Percentiles rank a stretch among this genome's conserved stretches.
Evolutionary conservation across 73 alveolate genomes (phyloP).

Genomic region (Paramecium octaurelia): DNA sequence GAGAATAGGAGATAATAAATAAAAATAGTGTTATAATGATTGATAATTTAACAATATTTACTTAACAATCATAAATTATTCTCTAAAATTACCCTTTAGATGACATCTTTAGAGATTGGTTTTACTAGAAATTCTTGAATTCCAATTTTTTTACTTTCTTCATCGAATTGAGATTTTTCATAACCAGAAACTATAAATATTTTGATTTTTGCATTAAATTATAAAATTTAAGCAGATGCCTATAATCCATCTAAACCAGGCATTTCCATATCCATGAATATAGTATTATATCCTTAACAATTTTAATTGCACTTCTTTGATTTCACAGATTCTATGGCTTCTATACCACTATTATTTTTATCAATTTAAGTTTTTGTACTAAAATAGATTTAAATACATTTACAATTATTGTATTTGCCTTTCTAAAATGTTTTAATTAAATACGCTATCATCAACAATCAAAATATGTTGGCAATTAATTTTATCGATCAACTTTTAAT

Average conservation of each 20-base stretch:
- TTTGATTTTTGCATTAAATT: neutral
- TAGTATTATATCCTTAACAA: neutral
- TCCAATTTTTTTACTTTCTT: neutral
- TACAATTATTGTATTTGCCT: neutral
- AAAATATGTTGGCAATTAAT: neutral
- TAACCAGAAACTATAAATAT: neutral
- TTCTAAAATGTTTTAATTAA: neutral
- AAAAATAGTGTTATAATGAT: no score
- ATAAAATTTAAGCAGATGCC: neutral
- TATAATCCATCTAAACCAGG: constrained; percentile 8
- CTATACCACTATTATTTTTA: neutral
- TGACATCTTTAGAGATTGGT: neutral
- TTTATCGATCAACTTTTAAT: neutral
- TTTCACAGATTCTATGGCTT: neutral
- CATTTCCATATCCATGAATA: constrained; percentile 49
- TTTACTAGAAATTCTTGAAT: neutral
- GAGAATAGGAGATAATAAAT: no score
- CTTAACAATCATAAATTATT: neutral
- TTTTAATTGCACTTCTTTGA: neutral
- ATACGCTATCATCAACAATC: neutral
- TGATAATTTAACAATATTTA: neutral
- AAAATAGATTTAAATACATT: neutral
- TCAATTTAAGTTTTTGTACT: neutral
- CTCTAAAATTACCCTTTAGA: neutral
- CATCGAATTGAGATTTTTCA: neutral